Conservation (phyloP, 73 alveolate genomes). For the Effrenium voratum region DNA sequence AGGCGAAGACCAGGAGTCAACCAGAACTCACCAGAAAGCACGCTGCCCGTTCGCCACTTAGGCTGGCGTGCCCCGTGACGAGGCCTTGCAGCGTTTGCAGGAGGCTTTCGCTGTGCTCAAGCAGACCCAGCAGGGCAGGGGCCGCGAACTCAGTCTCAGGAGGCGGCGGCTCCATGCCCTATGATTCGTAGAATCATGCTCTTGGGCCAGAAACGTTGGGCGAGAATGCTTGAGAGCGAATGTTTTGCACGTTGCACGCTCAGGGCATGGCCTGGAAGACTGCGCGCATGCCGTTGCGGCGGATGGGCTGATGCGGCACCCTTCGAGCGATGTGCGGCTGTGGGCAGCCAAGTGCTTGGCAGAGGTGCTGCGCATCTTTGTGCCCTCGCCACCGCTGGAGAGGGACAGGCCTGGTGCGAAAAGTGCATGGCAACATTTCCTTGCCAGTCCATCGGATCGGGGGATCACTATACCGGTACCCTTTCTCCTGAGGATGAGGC, state of each 20-base stretch:
- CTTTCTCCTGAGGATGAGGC: slow-evolving; percentile 33
- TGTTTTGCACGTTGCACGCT: no score
- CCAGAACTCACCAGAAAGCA: no score
- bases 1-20: no score
- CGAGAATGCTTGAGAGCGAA: no score
- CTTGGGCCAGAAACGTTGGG: no score
- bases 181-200: no score
- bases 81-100: slow-evolving; percentile 81
- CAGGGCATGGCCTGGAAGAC: slow-evolving; percentile 38
- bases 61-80: slow-evolving; percentile 69
- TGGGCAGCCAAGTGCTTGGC: slow-evolving; percentile 88
- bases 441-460: no score
- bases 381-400: slow-evolving; percentile 92
- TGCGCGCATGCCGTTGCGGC: slow-evolving; percentile 55
- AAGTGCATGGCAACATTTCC: no score
- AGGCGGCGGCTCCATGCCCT: no score
- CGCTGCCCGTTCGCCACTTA: no score
- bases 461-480: background rate
- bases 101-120: slow-evolving; percentile 42
- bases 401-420: slow-evolving; percentile 84
- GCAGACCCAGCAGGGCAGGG: slow-evolving; percentile 62
- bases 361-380: slow-evolving; percentile 89
- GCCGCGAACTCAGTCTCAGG: background rate
- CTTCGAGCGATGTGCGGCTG: slow-evolving; percentile 46
- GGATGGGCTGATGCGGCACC: slow-evolving; percentile 65